Base-by-base conservation (phyloP, 1,284 basidiomycete genomes). In the Tilletia horrida region DNA sequence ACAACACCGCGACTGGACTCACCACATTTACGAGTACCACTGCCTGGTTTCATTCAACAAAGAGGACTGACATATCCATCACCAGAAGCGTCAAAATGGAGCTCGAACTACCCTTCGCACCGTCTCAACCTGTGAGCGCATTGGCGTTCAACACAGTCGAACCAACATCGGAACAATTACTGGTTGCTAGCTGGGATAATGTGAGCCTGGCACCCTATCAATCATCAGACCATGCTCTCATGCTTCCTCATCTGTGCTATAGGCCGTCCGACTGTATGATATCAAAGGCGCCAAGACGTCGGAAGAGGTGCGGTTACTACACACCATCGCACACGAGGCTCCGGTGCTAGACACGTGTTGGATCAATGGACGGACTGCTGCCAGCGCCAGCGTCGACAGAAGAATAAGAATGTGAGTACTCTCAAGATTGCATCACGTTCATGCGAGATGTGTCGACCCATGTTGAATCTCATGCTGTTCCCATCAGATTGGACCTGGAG, bases 291-390 rank as follows among this genome's bases (percentile, higher is more conserved):
- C 25, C 42, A 52, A 57, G 29, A 29, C 57, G 16, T 18, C 40
- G 7, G 48, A 61, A 16, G 50, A 63, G 0, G 61, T 69, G 0
- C 55, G 16, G 1, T 67, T 74, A 18, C 43, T 80, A 13, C 76
- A 75, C 35, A 72, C 66, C 2, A 80, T 80, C 21, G 23, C 67
- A 48, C 79, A 81, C 57, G 74, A 76, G 11, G 80, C 79, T 0
- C 70, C 80, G 0, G 79, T 81, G 4, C 69, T 81, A 0, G 79
- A 81, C n/a, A 74, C 76, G 0, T 77, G 76, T 48, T 81, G 75
- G 66, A 70, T 81, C 59, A 69, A 59, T 23, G 67, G 71, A 23
- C 40, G 40, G 2, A 64, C 76, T 0, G 80, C 77, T 2, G 80
- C 80, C 2, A 75, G 73, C 18, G 80, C 71, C 0, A 57, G 73